Conservation (phyloP, 192 early-diverging fungal genomes). For the Jimgerdemannia lactiflua region DNA sequence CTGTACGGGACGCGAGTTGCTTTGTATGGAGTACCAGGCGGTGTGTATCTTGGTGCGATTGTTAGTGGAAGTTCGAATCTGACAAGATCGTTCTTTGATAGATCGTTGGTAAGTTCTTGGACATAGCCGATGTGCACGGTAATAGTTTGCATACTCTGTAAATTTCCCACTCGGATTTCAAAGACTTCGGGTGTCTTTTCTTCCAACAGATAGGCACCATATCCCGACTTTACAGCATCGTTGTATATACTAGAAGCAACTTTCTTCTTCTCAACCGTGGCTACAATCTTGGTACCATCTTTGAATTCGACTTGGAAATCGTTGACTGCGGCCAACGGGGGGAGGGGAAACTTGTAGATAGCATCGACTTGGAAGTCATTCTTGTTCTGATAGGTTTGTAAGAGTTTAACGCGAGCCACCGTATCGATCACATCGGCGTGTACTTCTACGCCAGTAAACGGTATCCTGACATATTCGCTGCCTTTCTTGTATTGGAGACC, state of each 20-base stretch:
- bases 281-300: neutral
- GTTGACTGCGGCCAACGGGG: neutral
- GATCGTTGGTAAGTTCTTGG: slow-evolving; percentile 41
- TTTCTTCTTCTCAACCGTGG: neutral
- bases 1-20: neutral
- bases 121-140: slow-evolving; percentile 44
- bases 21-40: no score
- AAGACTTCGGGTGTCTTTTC: neutral
- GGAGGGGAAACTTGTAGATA: neutral
- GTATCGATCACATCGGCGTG: no score
- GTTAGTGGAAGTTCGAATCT: slow-evolving; percentile 42
- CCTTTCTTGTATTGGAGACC: no score
- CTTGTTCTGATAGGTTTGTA: neutral
- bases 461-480: no score
- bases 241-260: neutral
- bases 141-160: slow-evolving; percentile 28
- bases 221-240: neutral
- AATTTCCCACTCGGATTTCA: slow-evolving; percentile 33
- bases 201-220: neutral
- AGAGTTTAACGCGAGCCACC: neutral
- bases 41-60: slow-evolving; percentile 33
- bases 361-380: neutral
- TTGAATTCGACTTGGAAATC: neutral
- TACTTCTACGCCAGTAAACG: no score
- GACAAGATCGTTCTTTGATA: slow-evolving; percentile 33